These are phyloP conservation scores for Lineolata rhizophorae DNA, from an alignment of 495 filamentous ascomycete species.

Conservation along the genomic window DNA sequence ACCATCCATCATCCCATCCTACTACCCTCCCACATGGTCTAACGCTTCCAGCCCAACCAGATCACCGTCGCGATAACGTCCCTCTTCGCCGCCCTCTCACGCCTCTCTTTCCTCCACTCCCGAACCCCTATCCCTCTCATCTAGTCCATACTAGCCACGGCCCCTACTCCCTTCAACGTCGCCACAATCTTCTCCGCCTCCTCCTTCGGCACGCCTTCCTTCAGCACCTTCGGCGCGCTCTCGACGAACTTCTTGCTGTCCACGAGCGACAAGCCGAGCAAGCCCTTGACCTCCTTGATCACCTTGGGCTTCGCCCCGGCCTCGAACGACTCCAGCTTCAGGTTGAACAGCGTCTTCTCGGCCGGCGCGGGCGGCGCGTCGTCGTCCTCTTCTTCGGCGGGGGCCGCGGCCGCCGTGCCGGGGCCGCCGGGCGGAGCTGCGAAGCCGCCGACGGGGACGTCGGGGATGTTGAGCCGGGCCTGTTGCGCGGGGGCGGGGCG, in stretches of 20 bases:
- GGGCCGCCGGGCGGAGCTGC: constrained; percentile 40
- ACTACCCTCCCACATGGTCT: too few species aligned
- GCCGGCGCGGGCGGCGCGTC: constrained; percentile 57
- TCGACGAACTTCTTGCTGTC: constrained; percentile 99
- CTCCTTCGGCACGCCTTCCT: constrained; percentile 94
- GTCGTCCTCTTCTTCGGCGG: constrained; percentile 55
- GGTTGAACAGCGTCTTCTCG: constrained; percentile 94
- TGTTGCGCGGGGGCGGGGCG: too few species aligned
- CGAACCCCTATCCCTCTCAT: constrained; percentile 2
- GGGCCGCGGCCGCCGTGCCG: constrained; percentile 37
- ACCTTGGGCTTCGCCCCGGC: constrained; percentile 83
- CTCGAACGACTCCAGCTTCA: constrained; percentile 82
- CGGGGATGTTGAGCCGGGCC: constrained; percentile 93
- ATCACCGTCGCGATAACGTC: too few species aligned
- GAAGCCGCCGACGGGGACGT: constrained; percentile 81
- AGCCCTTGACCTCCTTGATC: constrained; percentile 96
- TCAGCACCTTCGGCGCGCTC: constrained; percentile 90
- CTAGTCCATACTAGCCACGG: constrained; percentile 78
- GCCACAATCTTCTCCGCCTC: constrained; percentile 97
- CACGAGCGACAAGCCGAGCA: constrained; percentile 87
- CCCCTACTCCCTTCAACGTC: constrained; percentile 78
- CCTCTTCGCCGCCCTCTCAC: too few species aligned
- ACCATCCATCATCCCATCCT: too few species aligned
- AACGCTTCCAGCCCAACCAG: too few species aligned
- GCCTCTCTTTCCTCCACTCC: neutral